Percentiles rank a stretch among this genome's conserved stretches.
phyloP scores from a whole-genome alignment of 371 early-diverging fungal species.

The Chytridium lagenaria region DNA sequence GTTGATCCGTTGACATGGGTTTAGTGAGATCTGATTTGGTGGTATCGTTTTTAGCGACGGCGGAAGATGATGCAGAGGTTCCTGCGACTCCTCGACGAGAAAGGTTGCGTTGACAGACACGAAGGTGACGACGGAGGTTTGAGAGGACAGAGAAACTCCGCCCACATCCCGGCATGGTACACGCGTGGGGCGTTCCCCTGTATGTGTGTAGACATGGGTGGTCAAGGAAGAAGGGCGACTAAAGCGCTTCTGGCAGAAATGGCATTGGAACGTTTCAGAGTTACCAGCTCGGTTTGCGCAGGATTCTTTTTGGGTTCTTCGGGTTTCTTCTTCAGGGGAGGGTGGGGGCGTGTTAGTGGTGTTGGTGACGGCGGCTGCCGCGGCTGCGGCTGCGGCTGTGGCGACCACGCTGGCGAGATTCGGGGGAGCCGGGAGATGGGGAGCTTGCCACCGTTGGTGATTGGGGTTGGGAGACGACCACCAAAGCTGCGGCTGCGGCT shows the following conservation, averaged over 20 bases:
- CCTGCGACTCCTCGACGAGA: too few relatives aligned
- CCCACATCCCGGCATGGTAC: constrained; percentile 64
- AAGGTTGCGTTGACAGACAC: constrained; percentile 25
- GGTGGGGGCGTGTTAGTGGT: too few relatives aligned
- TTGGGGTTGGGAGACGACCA: neutral
- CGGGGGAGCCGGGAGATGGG: neutral
- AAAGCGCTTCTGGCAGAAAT: constrained; percentile 63
- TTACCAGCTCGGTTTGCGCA: neutral
- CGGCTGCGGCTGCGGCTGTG: neutral
- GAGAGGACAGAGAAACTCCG: constrained; percentile 75
- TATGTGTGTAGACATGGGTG: constrained; percentile 70
- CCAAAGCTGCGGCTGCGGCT: constrained; percentile 9
- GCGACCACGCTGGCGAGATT: neutral
- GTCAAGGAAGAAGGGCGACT: constrained; percentile 66
- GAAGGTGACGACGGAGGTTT: constrained; percentile 72
- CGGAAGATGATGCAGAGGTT: too few relatives aligned
- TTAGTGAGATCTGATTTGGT: too few relatives aligned
- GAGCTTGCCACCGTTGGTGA: neutral
- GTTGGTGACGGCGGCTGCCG: too few relatives aligned
- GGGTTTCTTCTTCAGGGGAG: too few relatives aligned
- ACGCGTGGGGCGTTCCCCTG: constrained; percentile 58
- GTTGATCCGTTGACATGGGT: too few relatives aligned
- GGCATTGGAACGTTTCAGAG: constrained; percentile 44
- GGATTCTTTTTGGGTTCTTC: too few relatives aligned
- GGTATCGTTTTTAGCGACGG: too few relatives aligned